These are phyloP conservation scores for Globisporangium mamillatum DNA, from an alignment of 352 stramenopile species.

Conservation along the genomic window DNA sequence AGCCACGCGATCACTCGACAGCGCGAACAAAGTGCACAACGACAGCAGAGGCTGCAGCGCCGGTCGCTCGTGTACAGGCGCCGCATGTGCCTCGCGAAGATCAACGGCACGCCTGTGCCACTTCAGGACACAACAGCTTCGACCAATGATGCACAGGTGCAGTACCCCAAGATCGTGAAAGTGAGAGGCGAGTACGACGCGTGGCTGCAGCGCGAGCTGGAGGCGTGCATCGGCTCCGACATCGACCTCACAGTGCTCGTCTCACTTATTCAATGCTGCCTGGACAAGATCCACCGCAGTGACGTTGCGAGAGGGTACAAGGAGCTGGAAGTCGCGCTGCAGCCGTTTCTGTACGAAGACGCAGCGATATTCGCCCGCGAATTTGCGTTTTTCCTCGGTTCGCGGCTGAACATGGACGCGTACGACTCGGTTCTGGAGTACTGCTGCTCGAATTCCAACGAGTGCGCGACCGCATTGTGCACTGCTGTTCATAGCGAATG, in stretches of 20 bases:
- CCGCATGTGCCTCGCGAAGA: conserved; percentile 43
- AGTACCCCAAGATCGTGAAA: conserved; percentile 45
- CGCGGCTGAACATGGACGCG: conserved; percentile 57
- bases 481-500: conserved; percentile 13
- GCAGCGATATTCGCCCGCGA: conserved; percentile 55
- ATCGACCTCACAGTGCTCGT: conserved; percentile 70
- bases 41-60: conserved; percentile 20
- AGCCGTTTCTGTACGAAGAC: conserved; percentile 69
- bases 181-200: conserved; percentile 48
- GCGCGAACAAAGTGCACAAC: conserved; percentile 16
- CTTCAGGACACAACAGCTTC: background rate
- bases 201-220: conserved; percentile 64
- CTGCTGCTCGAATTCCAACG: conserved; percentile 39
- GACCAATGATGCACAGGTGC: background rate
- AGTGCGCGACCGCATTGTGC: conserved; percentile 45
- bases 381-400: conserved; percentile 61
- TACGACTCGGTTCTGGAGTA: conserved; percentile 71
- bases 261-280: conserved; percentile 53
- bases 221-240: conserved; percentile 60
- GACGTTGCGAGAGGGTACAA: conserved; percentile 34
- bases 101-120: conserved; percentile 36
- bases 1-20: conserved; percentile 13
- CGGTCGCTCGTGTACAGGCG: conserved; percentile 58
- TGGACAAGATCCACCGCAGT: conserved; percentile 49
- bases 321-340: conserved; percentile 45